Evolutionary conservation across 2,329 filamentous ascomycete genomes (phyloP), one percentile per base, ranked within the genome.

Genomic region (Epichloe gansuensis): DNA sequence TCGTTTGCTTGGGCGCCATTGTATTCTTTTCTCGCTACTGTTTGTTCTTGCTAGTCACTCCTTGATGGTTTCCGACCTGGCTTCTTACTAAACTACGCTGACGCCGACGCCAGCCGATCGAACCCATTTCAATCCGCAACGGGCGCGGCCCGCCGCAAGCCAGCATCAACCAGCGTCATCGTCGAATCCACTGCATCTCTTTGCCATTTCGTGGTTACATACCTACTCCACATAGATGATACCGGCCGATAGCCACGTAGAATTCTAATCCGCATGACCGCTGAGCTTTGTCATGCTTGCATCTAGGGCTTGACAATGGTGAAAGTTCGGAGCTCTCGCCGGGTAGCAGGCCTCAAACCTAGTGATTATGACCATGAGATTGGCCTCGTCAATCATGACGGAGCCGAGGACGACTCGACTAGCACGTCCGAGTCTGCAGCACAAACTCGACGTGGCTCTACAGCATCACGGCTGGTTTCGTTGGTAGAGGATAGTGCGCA

Each of bases 281-380:
- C 23, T 34, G n/a, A 39, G 21, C 44, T 44, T 52, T 52, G 56
- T 46, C 57, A 59, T 61, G 58, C 56, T 57, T 52, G 55, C 54
- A 49, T 54, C 50, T 50, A 54, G 55, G 55, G 56, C 47, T 35
- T 54, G 52, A 58, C 56, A 48, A 67, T 67, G 63, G 54, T 65
- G 52, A 68, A 59, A 59, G 64, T 69, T 57, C 62, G 73, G 59
- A 75, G 71, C 58, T 80, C 76, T 57, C 80, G 80, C 61, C 79
- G 81, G 61, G 76, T 72, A 39, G 64, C 72, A 50, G 70, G 72
- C 52, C 71, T 82, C 53, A 75, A 76, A 64, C 79, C 82, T 57
- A 71, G 69, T 63, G 80, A 85, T 59, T 85, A 83, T 62, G 82
- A 85, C 61, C 85, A 88, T 67, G 82, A 83, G 65, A 90, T 91